A percentile compares a stretch with the other conserved stretches of the same genome.
These are phyloP conservation scores for Fusarium domesticum DNA, from an alignment of 2,329 filamentous ascomycete species.

Conservation along the genomic window DNA sequence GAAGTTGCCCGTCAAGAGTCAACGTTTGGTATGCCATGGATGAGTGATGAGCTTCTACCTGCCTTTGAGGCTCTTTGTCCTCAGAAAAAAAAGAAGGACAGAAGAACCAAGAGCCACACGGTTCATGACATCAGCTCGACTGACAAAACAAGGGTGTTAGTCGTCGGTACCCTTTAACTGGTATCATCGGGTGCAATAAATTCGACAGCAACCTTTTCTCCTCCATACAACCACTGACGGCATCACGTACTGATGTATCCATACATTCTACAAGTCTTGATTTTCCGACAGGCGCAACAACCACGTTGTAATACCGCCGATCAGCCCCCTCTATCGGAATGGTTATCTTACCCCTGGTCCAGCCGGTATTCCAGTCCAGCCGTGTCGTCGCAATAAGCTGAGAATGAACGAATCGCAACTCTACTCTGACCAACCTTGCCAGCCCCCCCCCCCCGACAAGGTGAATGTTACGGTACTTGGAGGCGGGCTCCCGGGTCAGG, in stretches of 20 bases:
- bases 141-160: not conserved
- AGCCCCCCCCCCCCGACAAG: too few relatives aligned
- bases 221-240: too few relatives aligned
- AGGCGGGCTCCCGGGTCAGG: not conserved
- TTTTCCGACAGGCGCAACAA: not conserved
- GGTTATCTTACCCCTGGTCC: not conserved
- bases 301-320: not conserved
- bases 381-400: not conserved
- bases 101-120: not conserved
- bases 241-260: not conserved
- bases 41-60: not conserved
- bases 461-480: not conserved
- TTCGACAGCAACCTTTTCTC: not conserved
- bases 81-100: not conserved
- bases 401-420: not conserved
- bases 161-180: not conserved
- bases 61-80: not conserved
- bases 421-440: too few relatives aligned
- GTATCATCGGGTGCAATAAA: not conserved
- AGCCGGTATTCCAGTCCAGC: not conserved
- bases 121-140: not conserved
- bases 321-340: not conserved
- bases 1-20: too few relatives aligned
- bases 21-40: too few relatives aligned
- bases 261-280: not conserved